Evolutionary conservation across 2,329 filamentous ascomycete species (phyloP).

Genomic region (Chaetomium sp.): DNA sequence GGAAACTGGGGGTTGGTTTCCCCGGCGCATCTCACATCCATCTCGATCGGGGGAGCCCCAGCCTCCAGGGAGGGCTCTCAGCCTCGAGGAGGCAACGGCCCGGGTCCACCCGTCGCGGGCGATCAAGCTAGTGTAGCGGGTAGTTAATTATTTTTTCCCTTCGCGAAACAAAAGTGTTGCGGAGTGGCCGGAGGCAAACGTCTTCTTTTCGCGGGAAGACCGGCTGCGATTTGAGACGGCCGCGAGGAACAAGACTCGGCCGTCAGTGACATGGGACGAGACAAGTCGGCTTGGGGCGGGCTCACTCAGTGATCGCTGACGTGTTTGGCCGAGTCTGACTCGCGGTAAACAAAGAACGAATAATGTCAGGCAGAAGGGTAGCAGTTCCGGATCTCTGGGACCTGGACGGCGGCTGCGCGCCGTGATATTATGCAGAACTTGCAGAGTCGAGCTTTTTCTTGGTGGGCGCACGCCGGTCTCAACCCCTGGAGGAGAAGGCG

Average conservation of each 20-base stretch:
- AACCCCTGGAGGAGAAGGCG: background rate
- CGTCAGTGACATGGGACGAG: too few species aligned
- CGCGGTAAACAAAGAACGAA: background rate
- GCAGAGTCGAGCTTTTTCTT: background rate
- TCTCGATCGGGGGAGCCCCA: conserved; percentile 1
- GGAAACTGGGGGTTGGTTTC: conserved; percentile 13
- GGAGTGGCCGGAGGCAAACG: too few species aligned
- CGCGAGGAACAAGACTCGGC: too few species aligned
- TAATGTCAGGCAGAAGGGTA: conserved; percentile 6
- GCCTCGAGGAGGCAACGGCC: conserved; percentile 9
- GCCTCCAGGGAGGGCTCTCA: background rate
- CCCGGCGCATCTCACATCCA: conserved; percentile 7
- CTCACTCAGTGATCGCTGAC: background rate
- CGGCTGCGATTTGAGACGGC: too few species aligned
- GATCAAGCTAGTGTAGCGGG: background rate
- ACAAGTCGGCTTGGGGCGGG: too few species aligned
- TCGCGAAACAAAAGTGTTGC: too few species aligned
- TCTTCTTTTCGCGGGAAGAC: too few species aligned
- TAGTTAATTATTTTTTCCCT: background rate
- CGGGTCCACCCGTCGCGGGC: background rate
- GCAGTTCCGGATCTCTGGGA: conserved; percentile 16
- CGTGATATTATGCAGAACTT: background rate
- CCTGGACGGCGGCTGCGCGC: conserved; percentile 4
- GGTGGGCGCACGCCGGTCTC: background rate
- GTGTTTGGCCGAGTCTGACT: background rate